phyloP scores from a whole-genome alignment of 1,284 basidiomycete species.

The Moesziomyces sp. region DNA sequence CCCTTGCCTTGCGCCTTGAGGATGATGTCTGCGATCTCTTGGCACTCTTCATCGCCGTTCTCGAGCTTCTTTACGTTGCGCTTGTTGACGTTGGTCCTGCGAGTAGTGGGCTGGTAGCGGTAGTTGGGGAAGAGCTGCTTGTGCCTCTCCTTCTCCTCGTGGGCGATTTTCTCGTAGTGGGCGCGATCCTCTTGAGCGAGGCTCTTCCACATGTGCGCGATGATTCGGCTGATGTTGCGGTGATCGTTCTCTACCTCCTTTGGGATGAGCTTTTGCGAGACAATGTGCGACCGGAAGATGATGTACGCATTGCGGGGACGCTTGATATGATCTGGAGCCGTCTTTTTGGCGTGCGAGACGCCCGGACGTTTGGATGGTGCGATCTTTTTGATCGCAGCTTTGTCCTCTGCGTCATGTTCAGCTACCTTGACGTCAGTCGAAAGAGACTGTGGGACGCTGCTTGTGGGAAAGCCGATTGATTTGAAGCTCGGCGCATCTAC shows the following conservation, averaged over 20 bases:
- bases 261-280: slow-evolving; percentile 79
- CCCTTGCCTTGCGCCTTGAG: slow-evolving; percentile 55
- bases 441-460: slow-evolving; percentile 1
- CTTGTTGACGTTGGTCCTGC: slow-evolving; percentile 30
- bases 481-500: not conserved
- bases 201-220: slow-evolving; percentile 65
- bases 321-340: slow-evolving; percentile 76
- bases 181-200: slow-evolving; percentile 50
- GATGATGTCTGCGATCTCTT: slow-evolving; percentile 59
- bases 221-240: slow-evolving; percentile 74
- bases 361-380: slow-evolving; percentile 38
- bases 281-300: slow-evolving; percentile 89
- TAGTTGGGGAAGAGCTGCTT: slow-evolving; percentile 57
- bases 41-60: slow-evolving; percentile 57
- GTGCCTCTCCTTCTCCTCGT: slow-evolving; percentile 59
- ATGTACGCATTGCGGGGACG: slow-evolving; percentile 95
- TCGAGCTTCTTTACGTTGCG: slow-evolving; percentile 53
- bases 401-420: slow-evolving; percentile 3
- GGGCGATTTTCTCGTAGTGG: slow-evolving; percentile 52
- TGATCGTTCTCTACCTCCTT: slow-evolving; percentile 85
- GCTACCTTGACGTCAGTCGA: slow-evolving; percentile 7
- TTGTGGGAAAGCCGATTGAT: not conserved
- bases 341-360: slow-evolving; percentile 58
- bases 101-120: slow-evolving; percentile 55
- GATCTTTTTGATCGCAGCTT: slow-evolving; percentile 1